phyloP scores from a whole-genome alignment of 2,329 filamentous ascomycete species.

The Sclerotinia sclerotiorum region DNA sequence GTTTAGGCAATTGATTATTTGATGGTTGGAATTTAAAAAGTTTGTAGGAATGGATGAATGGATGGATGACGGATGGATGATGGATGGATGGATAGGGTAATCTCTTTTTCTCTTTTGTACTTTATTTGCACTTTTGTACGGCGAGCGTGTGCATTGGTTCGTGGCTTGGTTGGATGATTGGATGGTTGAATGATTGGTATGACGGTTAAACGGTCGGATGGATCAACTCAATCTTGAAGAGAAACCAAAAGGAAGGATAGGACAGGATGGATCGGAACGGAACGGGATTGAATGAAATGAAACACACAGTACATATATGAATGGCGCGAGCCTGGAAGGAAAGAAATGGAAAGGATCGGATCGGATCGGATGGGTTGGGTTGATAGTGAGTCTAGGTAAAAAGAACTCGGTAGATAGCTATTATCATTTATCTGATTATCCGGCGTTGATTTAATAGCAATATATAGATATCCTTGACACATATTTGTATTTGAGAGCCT shows the following conservation, averaged over 20 bases:
- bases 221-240: not conserved
- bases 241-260: not conserved
- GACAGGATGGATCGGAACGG: not conserved
- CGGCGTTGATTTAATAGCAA: not conserved
- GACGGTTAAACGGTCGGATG: not conserved
- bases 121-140: not conserved
- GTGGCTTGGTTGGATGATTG: not conserved
- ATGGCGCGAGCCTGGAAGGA: slow-evolving; percentile 18
- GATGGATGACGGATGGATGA: too few relatives aligned
- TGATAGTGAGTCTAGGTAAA: not conserved
- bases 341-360: not conserved
- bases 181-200: not conserved
- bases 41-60: too few relatives aligned
- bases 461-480: not conserved
- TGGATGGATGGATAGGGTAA: not conserved
- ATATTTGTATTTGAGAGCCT: not conserved
- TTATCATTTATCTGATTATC: not conserved
- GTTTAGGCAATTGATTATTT: not conserved
- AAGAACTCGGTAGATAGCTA: not conserved
- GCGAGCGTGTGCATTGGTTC: not conserved
- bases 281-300: not conserved
- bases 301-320: slow-evolving; percentile 6
- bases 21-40: not conserved
- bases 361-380: not conserved
- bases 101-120: not conserved